Base-by-base conservation (phyloP, 352 stramenopile species). In the Globisporangium spinosum region DNA sequence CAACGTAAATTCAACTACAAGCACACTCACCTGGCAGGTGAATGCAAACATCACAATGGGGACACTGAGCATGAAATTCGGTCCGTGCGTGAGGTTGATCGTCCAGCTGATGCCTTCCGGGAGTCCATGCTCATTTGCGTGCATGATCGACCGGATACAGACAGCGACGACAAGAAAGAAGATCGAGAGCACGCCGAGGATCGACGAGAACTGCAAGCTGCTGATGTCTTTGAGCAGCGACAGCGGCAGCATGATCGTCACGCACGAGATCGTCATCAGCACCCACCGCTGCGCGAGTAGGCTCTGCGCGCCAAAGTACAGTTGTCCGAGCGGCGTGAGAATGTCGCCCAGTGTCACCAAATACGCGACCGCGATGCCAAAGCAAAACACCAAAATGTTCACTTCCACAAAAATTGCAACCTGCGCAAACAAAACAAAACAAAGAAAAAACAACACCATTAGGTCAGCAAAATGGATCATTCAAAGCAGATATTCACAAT, bases 21-120 rank as follows among this genome's bases (percentile, higher is more conserved):
- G 29, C 29, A 32, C 29, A 32, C 29, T 32, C 5, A 29, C 82
- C 77, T 95, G 87, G 62, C 84, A 93, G n/a, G 87, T 95, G 72
- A 95, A 95, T 22, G 87, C 87, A 66, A 95, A 95, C 87, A 95
- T 95, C 63, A 95, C 83, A 73, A 95, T 93, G 20, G 87, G 87
- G 34, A 95, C 87, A 54, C 85, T 91, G 6, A 95, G 84, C 83
- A 95, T 93, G 40, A 93, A 95, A 61, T 95, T 71, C 22, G 85
- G 77, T 20, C 85, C 85, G 13, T 82, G 62, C 38, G 70, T 83
- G 40, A 90, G 74, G 64, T 95, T 83, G 64, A 95, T 89, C 15
- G 66, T 74, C 83, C 83, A 95, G 70, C 81, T 87, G 63, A 94
- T 80, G 62, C 85, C 77, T 29, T 89, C 68, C 3, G 87, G 78